Evolutionary conservation across 768 basidiomycete species (phyloP).

Genomic region (Suillus subluteus): DNA sequence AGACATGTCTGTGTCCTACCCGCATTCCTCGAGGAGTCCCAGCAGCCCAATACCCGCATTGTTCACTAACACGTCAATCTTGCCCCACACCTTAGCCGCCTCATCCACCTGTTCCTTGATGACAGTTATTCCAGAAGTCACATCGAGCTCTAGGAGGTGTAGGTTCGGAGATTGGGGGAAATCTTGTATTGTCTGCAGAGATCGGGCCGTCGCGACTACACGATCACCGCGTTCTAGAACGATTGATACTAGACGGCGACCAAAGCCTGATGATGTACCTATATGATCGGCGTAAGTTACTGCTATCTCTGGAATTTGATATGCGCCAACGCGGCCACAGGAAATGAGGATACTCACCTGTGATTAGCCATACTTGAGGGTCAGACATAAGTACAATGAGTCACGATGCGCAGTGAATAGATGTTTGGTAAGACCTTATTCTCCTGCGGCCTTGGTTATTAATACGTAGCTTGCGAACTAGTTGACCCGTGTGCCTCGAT

Average conservation of each 20-base stretch:
- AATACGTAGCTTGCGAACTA: background rate
- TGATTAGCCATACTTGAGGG: slow-evolving; percentile 26
- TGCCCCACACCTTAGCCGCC: slow-evolving; percentile 51
- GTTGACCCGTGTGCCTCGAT: background rate
- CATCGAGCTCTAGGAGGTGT: slow-evolving; percentile 51
- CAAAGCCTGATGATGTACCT: slow-evolving; percentile 67
- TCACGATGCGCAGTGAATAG: background rate
- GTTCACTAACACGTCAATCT: slow-evolving; percentile 65
- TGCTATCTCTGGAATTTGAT: background rate
- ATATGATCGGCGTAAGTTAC: background rate
- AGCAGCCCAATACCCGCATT: slow-evolving; percentile 58
- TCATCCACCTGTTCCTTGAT: slow-evolving; percentile 46
- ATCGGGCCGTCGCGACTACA: slow-evolving; percentile 62
- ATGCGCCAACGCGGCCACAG: background rate
- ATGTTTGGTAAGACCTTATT: background rate
- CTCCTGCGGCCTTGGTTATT: background rate
- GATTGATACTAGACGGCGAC: slow-evolving; percentile 50
- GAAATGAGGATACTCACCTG: slow-evolving; percentile 17
- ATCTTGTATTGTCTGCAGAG: slow-evolving; percentile 43
- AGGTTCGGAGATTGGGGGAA: slow-evolving; percentile 38
- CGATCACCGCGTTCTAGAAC: slow-evolving; percentile 59
- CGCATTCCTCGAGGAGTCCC: slow-evolving; percentile 58
- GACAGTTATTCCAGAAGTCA: slow-evolving; percentile 46
- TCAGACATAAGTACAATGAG: background rate
- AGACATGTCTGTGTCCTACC: slow-evolving; percentile 40